These are phyloP conservation scores for Licmophora abbreviata DNA, from an alignment of 108 stramenopile species.

Conservation along the genomic window DNA sequence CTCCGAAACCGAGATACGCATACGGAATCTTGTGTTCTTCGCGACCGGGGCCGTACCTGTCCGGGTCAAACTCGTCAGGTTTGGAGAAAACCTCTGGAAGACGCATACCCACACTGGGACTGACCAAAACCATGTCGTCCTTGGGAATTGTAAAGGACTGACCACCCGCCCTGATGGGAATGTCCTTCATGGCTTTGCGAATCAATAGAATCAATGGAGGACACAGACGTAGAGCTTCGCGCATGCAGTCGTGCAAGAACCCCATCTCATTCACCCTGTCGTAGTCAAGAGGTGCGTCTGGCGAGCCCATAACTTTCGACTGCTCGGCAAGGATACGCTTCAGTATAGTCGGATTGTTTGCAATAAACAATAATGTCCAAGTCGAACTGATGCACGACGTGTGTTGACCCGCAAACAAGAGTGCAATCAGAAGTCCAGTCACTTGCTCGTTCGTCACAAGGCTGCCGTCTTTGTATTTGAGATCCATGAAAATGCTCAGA, in stretches of 20 bases:
- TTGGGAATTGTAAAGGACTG: constrained; percentile 74
- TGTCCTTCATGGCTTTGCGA: constrained; percentile 85
- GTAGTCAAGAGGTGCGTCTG: constrained; percentile 37
- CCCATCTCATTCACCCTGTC: constrained; percentile 85
- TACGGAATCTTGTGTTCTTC: constrained; percentile 96
- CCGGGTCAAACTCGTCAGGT: constrained; percentile 93
- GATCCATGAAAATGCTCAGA: constrained; percentile 93
- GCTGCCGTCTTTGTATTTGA: constrained; percentile 96
- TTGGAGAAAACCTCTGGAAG: constrained; percentile 86
- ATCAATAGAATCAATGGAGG: constrained; percentile 98
- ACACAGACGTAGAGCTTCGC: constrained; percentile 93
- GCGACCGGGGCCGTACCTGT: constrained; percentile 87
- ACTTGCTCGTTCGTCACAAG: constrained; percentile 89
- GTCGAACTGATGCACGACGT: constrained; percentile 96
- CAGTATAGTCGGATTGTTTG: constrained; percentile 72
- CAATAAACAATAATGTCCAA: constrained; percentile 89
- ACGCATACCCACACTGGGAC: constrained; percentile 89
- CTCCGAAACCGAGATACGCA: constrained; percentile 96
- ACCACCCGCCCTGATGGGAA: constrained; percentile 66
- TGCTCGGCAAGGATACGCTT: constrained; percentile 85
- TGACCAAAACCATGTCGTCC: constrained; percentile 89
- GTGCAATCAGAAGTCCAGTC: constrained; percentile 94
- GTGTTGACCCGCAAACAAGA: constrained; percentile 99
- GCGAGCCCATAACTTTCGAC: constrained; percentile 22
- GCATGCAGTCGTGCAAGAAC: constrained; percentile 89